Evolutionary conservation across 495 filamentous ascomycete species (phyloP).

Genomic region (Paragyromitra xinjiangensis): DNA sequence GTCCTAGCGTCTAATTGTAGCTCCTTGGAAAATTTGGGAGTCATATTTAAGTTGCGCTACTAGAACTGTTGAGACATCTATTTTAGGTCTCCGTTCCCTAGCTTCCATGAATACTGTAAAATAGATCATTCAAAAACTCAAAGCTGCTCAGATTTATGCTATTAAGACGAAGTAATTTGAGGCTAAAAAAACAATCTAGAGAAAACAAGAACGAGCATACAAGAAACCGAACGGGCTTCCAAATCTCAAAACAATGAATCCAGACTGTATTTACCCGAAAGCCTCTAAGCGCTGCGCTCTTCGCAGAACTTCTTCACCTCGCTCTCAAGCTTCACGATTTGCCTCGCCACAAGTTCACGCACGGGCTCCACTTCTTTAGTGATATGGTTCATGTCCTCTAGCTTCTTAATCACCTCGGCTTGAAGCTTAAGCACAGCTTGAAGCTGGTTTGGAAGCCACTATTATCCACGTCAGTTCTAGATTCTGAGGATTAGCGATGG

Average conservation of each 20-base stretch:
- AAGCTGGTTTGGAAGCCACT: slow-evolving; percentile 88
- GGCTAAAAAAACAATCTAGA: neutral
- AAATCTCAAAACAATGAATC: neutral
- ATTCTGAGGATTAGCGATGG: neutral
- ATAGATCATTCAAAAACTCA: too few species aligned
- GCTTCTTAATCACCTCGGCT: slow-evolving; percentile 66
- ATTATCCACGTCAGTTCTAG: neutral
- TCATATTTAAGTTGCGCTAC: too few species aligned
- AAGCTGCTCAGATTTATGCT: too few species aligned
- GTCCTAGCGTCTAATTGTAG: too few species aligned
- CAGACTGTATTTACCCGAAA: slow-evolving; percentile 22
- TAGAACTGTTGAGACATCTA: too few species aligned
- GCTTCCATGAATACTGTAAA: too few species aligned
- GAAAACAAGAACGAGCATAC: neutral
- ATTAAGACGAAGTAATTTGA: neutral
- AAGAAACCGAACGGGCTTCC: neutral
- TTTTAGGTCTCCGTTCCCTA: too few species aligned
- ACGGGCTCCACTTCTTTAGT: slow-evolving; percentile 64
- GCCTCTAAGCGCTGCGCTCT: slow-evolving; percentile 67
- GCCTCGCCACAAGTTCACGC: slow-evolving; percentile 74
- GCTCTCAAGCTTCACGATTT: slow-evolving; percentile 73
- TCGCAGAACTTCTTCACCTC: slow-evolving; percentile 84
- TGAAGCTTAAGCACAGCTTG: slow-evolving; percentile 80
- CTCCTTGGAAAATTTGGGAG: too few species aligned
- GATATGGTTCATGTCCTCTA: slow-evolving; percentile 60